Evolutionary conservation across 2,329 filamentous ascomycete species (phyloP), one percentile per base, ranked within the genome.

Genomic region (Bertia moriformis): DNA sequence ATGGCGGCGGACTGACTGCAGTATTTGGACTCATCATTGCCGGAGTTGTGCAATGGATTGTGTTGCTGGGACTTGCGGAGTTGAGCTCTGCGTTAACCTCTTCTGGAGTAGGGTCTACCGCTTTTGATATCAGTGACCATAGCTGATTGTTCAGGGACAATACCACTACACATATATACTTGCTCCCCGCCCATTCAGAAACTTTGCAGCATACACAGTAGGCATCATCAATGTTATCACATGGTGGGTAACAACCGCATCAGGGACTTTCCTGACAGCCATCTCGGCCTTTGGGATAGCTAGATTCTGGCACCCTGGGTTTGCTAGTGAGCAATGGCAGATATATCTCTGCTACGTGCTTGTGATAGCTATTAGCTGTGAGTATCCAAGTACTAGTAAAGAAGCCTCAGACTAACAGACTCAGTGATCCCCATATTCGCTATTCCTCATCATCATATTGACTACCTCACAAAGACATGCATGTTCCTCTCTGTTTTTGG

Each of bases 161-260:
- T 53, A 54, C 33, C 51, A 54, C 40, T 53, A 51, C 38, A 47
- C 46, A 7, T 54, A 48, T 24, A 50, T 53, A 15, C 32, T 54
- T 18, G 45, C 50, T 51, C 50, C 1, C 39, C 41, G 5, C 32
- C 7, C 12, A 35, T 15, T 10, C 10, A 35, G 15, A 35, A 7
- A 35, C 15, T 7, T 15, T 35, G 10, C 15, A n/a, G 32, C 32
- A 7, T 35, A 14, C 17, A 15, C 17, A 10, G 12, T 13, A 10
- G 32, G 32, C 10, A 10, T 7, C 10, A 13, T 35, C 7, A 12
- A 7, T 7, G 17, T 18, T 10, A 7, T 35, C 17, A 15, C 32
- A 7, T 35, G 32, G 32, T 35, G 32, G 12, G 10, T 29, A n/a
- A 29, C 24, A 10, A 10, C 24, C 10, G 24, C n/a, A n/a, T 29